Evolutionary conservation across 1,139 yeast genomes (phyloP).

Genomic region (Geotrichum klebahnii): DNA sequence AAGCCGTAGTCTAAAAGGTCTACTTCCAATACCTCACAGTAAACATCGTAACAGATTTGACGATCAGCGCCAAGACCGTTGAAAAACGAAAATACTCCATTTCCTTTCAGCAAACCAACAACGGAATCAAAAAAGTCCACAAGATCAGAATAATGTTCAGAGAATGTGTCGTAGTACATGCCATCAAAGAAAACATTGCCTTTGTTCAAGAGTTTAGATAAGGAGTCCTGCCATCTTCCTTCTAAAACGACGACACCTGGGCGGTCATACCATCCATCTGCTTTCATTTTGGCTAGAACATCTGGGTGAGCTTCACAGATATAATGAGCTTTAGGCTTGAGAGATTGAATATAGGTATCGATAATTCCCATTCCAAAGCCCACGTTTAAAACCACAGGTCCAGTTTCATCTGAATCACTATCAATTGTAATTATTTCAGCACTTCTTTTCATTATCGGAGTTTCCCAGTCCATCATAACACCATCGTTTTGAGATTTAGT

Average conservation of each 20-base stretch:
- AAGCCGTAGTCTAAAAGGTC: constrained; percentile 80
- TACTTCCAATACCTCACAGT: constrained; percentile 71
- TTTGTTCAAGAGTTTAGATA: constrained; percentile 56
- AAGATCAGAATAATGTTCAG: constrained; percentile 86
- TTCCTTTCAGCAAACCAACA: constrained; percentile 70
- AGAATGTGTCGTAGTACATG: constrained; percentile 87
- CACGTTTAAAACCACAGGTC: constrained; percentile 63
- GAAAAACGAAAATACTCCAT: constrained; percentile 80
- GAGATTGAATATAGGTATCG: constrained; percentile 66
- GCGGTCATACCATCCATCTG: constrained; percentile 82
- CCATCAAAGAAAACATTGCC: constrained; percentile 77
- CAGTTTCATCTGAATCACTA: constrained; percentile 33
- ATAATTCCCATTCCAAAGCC: constrained; percentile 98
- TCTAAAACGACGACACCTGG: constrained; percentile 67
- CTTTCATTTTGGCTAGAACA: constrained; percentile 61
- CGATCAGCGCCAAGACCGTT: constrained; percentile 97
- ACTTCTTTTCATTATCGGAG: constrained; percentile 72
- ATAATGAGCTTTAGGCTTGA: constrained; percentile 65
- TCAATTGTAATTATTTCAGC: constrained; percentile 48
- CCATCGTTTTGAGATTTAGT: constrained; percentile 78
- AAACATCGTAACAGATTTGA: constrained; percentile 82
- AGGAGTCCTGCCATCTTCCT: constrained; percentile 87
- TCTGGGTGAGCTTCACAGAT: constrained; percentile 96
- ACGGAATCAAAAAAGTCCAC: constrained; percentile 74
- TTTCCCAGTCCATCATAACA: constrained; percentile 98